Percentiles rank a stretch among this genome's conserved stretches.
These are phyloP conservation scores for Cyberlindnera galapagoensis DNA, from an alignment of 805 yeast genomes.

Conservation along the genomic window DNA sequence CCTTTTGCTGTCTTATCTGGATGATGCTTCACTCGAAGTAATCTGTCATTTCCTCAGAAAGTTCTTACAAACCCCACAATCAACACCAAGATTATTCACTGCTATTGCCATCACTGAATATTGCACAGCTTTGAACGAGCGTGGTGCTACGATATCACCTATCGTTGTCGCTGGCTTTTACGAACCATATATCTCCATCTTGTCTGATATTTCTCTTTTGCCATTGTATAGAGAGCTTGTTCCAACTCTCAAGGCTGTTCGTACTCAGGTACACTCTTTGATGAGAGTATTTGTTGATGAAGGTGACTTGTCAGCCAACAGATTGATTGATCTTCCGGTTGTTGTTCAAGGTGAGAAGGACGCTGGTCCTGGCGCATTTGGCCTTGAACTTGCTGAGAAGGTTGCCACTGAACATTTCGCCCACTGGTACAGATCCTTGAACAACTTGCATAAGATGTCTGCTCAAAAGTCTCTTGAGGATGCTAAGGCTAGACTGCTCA, in stretches of 20 bases:
- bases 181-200: constrained; percentile 27
- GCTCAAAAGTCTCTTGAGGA: constrained; percentile 72
- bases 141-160: constrained; percentile 19
- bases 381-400: constrained; percentile 68
- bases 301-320: constrained; percentile 65
- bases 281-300: constrained; percentile 70
- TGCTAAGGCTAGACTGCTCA: constrained; percentile 58
- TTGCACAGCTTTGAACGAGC: constrained; percentile 28
- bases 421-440: constrained; percentile 54
- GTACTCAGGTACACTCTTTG: constrained; percentile 83
- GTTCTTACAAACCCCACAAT: constrained; percentile 24
- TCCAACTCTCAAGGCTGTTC: constrained; percentile 75
- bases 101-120: constrained; percentile 70
- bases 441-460: constrained; percentile 64
- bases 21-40: constrained; percentile 31
- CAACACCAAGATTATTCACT: constrained; percentile 73
- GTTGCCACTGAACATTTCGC: constrained; percentile 58
- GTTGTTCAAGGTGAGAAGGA: constrained; percentile 91
- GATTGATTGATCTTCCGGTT: constrained; percentile 77
- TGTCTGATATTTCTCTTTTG: constrained; percentile 37
- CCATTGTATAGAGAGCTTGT: constrained; percentile 76
- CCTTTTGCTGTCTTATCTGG: constrained; percentile 45
- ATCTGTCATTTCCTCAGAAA: constrained; percentile 31
- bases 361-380: constrained; percentile 92
- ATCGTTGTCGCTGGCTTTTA: constrained; percentile 23